Base-by-base conservation (phyloP, 768 basidiomycete genomes). In the Trametes villosa region DNA sequence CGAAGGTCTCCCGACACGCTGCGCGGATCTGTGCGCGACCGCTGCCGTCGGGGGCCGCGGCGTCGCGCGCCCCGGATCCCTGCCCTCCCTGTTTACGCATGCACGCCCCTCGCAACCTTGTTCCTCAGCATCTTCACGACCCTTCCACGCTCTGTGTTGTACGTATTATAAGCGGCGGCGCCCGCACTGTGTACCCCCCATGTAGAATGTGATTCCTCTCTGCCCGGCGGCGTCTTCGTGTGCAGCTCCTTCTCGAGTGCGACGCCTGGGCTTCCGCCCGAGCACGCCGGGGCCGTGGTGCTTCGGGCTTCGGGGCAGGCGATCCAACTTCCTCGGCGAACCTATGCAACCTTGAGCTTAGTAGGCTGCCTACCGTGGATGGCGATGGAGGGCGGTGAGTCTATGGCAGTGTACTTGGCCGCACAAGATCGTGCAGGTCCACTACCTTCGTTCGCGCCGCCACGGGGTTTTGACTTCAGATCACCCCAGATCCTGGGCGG, bases 121-220 rank as follows among this genome's bases (percentile, higher is more conserved):
- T n/a, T n/a, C n/a, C n/a, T n/a, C 9, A 15, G 31, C 29, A 18
- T 31, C 24, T 24, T 20, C 42, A 44, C n/a, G n/a, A n/a, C n/a
- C 33, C 9, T 13, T 22, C 11, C 31, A 29, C 55, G 34, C 33
- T 9, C 15, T 12, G 12, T 40, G 34, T 40, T 56, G 55, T 56
- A 56, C 55, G 55, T 56, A 48, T 48, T 56, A 56, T 33, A 41
- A 22, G 29, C 29, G 22, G 29, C 53, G 29, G 33, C 26, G 18
- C 34, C 9, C n/a, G 18, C 53, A n/a, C n/a, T 29, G 33, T 55
- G 53, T 55, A 55, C 34, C 26, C 38, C 38, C 55, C 7, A 48
- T 48, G 46, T 40, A 48, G 55, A 56, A 48, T 40, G 34, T 47
- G 9, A 40, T 22, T 20, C 18, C 29, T 34, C 33, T 26, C 13